phyloP scores from a whole-genome alignment of 2,329 filamentous ascomycete species.

The Clonostachys rosea region DNA sequence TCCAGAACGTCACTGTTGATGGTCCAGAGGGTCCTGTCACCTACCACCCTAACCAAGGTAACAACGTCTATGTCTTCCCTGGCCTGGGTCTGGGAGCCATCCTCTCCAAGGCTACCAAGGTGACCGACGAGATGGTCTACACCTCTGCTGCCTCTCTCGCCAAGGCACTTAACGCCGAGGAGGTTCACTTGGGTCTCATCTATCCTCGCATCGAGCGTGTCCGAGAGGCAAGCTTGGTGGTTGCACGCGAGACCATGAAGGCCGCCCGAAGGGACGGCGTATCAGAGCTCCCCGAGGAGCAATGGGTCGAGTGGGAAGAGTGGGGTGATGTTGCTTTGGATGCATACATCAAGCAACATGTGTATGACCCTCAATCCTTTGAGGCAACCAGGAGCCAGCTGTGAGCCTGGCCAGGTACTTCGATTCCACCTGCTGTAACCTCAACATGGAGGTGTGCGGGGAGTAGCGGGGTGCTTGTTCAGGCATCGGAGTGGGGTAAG shows the following conservation, averaged over 20 bases:
- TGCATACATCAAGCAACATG: constrained; percentile 53
- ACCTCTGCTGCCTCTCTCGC: constrained; percentile 81
- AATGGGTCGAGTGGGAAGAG: constrained; percentile 70
- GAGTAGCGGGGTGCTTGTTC: no score
- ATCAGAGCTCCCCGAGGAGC: constrained; percentile 60
- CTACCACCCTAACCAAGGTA: constrained; percentile 78
- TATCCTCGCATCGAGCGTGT: constrained; percentile 92
- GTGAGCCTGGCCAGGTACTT: constrained; percentile 7
- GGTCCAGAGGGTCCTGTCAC: constrained; percentile 53
- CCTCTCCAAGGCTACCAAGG: constrained; percentile 76
- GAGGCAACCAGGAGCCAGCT: constrained; percentile 24
- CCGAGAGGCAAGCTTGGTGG: constrained; percentile 79
- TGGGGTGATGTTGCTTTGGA: constrained; percentile 61
- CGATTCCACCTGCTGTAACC: no score
- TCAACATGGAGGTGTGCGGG: no score
- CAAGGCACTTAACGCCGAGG: constrained; percentile 72
- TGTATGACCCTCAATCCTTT: constrained; percentile 54
- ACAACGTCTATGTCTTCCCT: constrained; percentile 92
- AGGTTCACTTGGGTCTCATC: constrained; percentile 78
- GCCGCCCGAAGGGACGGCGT: constrained; percentile 80
- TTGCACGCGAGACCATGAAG: constrained; percentile 91
- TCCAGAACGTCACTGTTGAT: constrained; percentile 64
- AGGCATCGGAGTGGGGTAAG: no score
- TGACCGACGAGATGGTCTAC: constrained; percentile 97
- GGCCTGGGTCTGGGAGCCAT: constrained; percentile 93